phyloP scores from a whole-genome alignment of 75 land plant species.

The Pinus albicaulis region DNA sequence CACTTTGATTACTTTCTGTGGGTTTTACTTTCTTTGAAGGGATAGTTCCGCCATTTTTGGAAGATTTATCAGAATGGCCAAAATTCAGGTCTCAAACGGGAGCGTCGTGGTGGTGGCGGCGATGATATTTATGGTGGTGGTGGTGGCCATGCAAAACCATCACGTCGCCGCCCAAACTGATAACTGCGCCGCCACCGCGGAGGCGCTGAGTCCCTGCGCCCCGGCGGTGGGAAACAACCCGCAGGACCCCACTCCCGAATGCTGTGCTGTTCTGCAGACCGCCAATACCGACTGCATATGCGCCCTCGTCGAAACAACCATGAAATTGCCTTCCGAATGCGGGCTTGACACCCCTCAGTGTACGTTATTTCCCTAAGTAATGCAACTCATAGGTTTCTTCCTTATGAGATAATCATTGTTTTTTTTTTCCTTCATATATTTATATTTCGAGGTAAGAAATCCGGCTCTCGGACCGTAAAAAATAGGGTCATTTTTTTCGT shows the following conservation, averaged over 20 bases:
- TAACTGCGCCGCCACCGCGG: not conserved
- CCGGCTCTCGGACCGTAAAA: no score
- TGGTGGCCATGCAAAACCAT: not conserved
- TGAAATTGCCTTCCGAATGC: not conserved
- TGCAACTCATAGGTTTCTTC: no score
- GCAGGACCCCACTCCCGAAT: not conserved
- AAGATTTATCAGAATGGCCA: not conserved
- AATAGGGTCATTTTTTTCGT: no score
- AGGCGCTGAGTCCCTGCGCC: not conserved
- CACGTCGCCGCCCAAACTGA: not conserved
- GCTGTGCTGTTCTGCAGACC: constrained; percentile 1
- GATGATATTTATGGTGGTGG: not conserved
- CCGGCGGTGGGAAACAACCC: not conserved
- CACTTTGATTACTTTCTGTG: no score
- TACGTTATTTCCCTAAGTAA: not conserved
- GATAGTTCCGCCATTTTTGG: no score
- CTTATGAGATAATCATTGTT: no score
- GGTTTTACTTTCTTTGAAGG: no score
- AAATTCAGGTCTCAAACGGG: not conserved
- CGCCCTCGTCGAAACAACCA: not conserved
- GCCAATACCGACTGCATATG: not conserved
- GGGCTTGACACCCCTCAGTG: not conserved
- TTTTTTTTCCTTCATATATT: no score
- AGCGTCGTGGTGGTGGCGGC: not conserved
- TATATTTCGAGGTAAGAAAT: no score